phyloP scores from a whole-genome alignment of 1,139 yeast genomes.

The Kodamaea sp. region DNA sequence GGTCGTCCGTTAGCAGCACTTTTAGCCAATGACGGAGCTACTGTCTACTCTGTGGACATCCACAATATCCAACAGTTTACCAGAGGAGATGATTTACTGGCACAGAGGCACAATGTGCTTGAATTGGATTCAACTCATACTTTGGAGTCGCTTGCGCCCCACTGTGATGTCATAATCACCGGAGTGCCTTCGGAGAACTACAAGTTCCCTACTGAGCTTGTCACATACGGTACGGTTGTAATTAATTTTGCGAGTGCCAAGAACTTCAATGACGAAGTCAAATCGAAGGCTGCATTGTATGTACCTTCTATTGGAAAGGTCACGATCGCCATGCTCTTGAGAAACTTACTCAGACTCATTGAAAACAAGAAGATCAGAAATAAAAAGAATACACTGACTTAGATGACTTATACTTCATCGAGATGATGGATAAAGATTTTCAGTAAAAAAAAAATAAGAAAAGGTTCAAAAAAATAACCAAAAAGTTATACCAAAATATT shows the following conservation, averaged over 20 bases:
- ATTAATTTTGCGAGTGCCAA: constrained; percentile 87
- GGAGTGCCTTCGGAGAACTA: constrained; percentile 87
- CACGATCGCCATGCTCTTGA: constrained; percentile 87
- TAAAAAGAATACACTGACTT: too few species aligned
- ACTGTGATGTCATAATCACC: constrained; percentile 89
- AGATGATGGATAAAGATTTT: too few species aligned
- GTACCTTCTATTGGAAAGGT: constrained; percentile 97
- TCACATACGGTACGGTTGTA: constrained; percentile 86
- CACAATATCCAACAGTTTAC: constrained; percentile 88
- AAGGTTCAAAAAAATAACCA: background rate
- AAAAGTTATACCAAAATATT: too few species aligned
- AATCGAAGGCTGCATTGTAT: constrained; percentile 82
- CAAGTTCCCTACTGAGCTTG: constrained; percentile 80
- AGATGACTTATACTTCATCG: too few species aligned
- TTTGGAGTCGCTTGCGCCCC: constrained; percentile 65
- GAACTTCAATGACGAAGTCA: constrained; percentile 80
- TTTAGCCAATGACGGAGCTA: constrained; percentile 96
- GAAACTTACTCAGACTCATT: constrained; percentile 80
- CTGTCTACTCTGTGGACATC: constrained; percentile 87
- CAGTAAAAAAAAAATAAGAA: background rate
- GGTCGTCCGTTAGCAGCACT: constrained; percentile 97
- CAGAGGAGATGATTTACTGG: constrained; percentile 86
- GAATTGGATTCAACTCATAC: constrained; percentile 53
- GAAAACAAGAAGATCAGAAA: constrained; percentile 52
- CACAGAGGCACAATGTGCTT: constrained; percentile 79